Percentiles rank a stretch among this genome's conserved stretches.
phyloP scores from a whole-genome alignment of 164 flowering plant genomes.

The Nymphaea colorata region DNA sequence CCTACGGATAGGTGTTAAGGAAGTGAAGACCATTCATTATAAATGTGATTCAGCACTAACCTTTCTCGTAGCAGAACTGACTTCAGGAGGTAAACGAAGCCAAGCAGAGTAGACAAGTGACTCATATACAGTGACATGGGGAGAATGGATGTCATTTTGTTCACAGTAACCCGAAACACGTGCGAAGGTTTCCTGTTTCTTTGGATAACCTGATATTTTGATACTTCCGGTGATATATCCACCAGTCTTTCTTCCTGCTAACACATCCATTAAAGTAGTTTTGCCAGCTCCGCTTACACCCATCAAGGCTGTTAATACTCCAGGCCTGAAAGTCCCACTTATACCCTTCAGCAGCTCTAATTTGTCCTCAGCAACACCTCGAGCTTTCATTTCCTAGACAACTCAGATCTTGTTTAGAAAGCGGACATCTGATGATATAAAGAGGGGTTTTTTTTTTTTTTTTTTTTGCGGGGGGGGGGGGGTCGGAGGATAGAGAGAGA shows the following conservation, averaged over 20 bases:
- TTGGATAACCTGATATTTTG: conserved; percentile 36
- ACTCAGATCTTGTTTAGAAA: background rate
- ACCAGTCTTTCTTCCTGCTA: conserved; percentile 44
- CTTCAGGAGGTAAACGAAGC: conserved; percentile 39
- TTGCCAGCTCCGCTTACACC: conserved; percentile 64
- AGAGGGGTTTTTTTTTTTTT: background rate
- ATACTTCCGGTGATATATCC: conserved; percentile 36
- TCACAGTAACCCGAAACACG: conserved; percentile 48
- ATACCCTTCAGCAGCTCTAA: conserved; percentile 33
- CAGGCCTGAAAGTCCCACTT: conserved; percentile 46
- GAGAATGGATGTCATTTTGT: conserved; percentile 48
- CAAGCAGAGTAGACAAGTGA: conserved; percentile 45
- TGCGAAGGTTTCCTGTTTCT: conserved; percentile 46
- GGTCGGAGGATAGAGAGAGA: background rate
- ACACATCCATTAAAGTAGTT: conserved; percentile 46
- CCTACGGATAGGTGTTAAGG: background rate
- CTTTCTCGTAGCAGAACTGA: conserved; percentile 30
- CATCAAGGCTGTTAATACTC: conserved; percentile 50
- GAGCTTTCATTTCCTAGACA: conserved; percentile 51
- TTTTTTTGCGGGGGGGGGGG: background rate
- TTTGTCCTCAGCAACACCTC: conserved; percentile 25
- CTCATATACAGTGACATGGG: conserved; percentile 41
- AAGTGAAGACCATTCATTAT: background rate
- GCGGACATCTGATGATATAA: background rate
- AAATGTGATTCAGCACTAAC: conserved; percentile 9